Conservation (phyloP, 768 basidiomycete genomes). For the Amanita pseudoporphyria region DNA sequence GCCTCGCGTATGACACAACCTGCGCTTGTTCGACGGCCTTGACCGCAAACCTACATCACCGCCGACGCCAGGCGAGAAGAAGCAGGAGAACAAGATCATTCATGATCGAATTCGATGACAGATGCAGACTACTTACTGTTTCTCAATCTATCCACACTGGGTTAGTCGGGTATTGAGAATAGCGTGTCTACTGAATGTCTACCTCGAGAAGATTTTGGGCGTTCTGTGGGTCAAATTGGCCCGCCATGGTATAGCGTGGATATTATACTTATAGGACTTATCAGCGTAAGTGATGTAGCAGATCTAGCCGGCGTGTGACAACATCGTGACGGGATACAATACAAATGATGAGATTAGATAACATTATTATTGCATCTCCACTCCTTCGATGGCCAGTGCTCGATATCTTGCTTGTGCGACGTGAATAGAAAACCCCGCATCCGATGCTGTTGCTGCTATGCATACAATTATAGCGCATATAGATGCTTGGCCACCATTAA, state of each 20-base stretch:
- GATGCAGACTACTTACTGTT: conserved; percentile 60
- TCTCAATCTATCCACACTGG: conserved; percentile 65
- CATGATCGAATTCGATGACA: not conserved
- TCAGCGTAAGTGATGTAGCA: no score
- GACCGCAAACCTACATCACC: conserved; percentile 63
- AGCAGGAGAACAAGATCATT: not conserved
- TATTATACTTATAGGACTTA: not conserved
- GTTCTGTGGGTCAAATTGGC: conserved; percentile 73
- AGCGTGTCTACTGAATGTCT: conserved; percentile 14
- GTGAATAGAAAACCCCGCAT: conserved; percentile 20
- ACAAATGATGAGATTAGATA: conserved; percentile 1
- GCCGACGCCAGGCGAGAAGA: not conserved
- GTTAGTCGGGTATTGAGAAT: not conserved
- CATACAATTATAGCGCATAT: conserved; percentile 17
- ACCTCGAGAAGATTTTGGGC: conserved; percentile 92
- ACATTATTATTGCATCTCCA: not conserved
- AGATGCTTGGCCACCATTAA: conserved; percentile 12
- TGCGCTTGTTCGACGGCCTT: conserved; percentile 96
- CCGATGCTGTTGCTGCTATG: conserved; percentile 14
- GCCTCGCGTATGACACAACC: conserved; percentile 33
- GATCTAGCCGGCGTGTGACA: no score
- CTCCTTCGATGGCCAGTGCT: not conserved
- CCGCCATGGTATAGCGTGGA: conserved; percentile 1
- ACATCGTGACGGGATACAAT: no score
- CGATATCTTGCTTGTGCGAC: conserved; percentile 18